A percentile compares a stretch with the other conserved stretches of the same genome.
These are phyloP conservation scores for Fusarium anthophilum DNA, from an alignment of 2,329 filamentous ascomycete species.

Conservation along the genomic window DNA sequence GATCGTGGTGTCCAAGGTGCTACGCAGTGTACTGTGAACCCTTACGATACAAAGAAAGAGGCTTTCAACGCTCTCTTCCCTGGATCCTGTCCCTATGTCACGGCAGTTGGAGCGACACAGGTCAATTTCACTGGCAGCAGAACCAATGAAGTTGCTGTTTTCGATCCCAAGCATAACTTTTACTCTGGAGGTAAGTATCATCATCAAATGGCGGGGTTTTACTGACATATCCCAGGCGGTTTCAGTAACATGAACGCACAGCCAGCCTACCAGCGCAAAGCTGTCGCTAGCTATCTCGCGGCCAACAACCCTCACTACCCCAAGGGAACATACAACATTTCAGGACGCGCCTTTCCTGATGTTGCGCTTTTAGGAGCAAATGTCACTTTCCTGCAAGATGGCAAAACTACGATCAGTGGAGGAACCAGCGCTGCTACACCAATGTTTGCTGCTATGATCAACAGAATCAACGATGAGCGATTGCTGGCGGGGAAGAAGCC, in stretches of 20 bases:
- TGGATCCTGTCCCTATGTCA: not conserved
- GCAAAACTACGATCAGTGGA: not conserved
- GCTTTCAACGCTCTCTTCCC: not conserved
- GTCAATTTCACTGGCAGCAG: not conserved
- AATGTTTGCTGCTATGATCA: not conserved
- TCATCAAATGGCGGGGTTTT: too few relatives aligned
- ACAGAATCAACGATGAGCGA: not conserved
- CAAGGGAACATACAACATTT: not conserved
- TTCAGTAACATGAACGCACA: not conserved
- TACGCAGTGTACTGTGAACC: not conserved
- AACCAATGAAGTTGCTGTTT: not conserved
- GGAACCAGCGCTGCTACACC: not conserved
- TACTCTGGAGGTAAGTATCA: not conserved
- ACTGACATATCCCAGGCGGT: not conserved
- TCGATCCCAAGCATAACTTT: conserved; percentile 1
- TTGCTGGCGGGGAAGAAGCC: not conserved
- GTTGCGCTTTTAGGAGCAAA: not conserved
- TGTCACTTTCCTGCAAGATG: not conserved
- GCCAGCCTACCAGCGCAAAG: not conserved
- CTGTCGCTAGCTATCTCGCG: not conserved
- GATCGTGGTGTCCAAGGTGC: not conserved
- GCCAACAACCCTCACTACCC: not conserved
- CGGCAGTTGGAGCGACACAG: not conserved
- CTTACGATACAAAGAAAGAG: not conserved
- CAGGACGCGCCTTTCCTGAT: not conserved